Base-by-base conservation (phyloP, 2,329 filamentous ascomycete genomes). In the Colletotrichum ledebouriae region DNA sequence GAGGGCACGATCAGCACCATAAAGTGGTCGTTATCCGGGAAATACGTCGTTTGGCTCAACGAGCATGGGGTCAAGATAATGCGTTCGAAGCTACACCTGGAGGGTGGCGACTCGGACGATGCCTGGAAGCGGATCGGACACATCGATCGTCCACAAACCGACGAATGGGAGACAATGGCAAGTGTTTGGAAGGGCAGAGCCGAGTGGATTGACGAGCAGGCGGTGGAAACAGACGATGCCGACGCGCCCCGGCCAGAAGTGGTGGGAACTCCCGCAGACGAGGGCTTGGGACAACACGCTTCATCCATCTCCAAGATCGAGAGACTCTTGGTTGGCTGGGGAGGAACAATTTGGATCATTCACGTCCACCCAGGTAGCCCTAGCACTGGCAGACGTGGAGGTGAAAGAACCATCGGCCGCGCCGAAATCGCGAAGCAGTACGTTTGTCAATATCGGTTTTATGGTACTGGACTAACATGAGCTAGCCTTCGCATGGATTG, bases 21-120 rank as follows among this genome's bases (percentile, higher is more conserved):
- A 75, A 95, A 97, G 78, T 99, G 95, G 94, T 98, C 95, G 0
- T 78, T 95, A 46, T 95, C 94, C 0, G 95, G 96, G 1, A 96
- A 92, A 80, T 98, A 94, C 75, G 92, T 98, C 1, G 93, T 90
- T 0, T 99, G 96, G 96, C 86, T 97, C 46, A 99, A 98, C 75
- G 96, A 99, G 79, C 92, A 97, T 75, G 96, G 96, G 4, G 97
- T 98, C 77, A 98, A 98, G 78, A 96, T 99, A 69, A 98, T 98
- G 94, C 89, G 96, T 42, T 94, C 94, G 4, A 93, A 96, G 76
- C 76, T 97, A 20, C 89, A 94, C 73, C 85, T 98, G 5, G 93
- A 97, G 6, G 89, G 84, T 70, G 86, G 86, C 12, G 92, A 97
- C 75, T 82, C 86, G 2, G 94, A 98, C 15, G 90, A 92, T 72